Evolutionary conservation across 768 basidiomycete species (phyloP).

Genomic region (Termitomyces sp.): DNA sequence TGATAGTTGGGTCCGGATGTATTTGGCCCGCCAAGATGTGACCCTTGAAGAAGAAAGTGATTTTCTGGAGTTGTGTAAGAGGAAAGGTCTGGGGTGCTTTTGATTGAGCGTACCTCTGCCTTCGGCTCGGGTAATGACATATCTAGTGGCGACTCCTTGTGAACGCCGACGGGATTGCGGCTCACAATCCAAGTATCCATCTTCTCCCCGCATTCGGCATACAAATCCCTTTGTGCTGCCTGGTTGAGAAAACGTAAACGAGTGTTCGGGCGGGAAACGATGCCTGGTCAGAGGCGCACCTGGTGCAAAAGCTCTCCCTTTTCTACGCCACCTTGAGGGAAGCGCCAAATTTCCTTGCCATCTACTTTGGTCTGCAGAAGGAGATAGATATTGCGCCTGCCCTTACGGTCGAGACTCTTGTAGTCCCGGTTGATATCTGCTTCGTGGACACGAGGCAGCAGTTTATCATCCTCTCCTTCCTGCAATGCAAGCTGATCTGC

Average conservation of each 20-base stretch:
- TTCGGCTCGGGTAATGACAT: constrained; percentile 25
- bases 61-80: constrained; percentile 43
- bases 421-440: constrained; percentile 62
- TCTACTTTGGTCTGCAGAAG: constrained; percentile 55
- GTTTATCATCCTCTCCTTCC: constrained; percentile 61
- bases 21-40: constrained; percentile 92
- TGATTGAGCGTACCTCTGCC: constrained; percentile 36
- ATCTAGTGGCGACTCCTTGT: constrained; percentile 45
- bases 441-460: constrained; percentile 59
- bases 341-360: constrained; percentile 68
- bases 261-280: not conserved
- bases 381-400: constrained; percentile 88
- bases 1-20: constrained; percentile 47
- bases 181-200: constrained; percentile 98
- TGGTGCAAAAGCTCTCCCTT: constrained; percentile 76
- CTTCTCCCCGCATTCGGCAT: constrained; percentile 67
- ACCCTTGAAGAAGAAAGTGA: constrained; percentile 90
- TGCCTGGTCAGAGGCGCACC: constrained; percentile 37
- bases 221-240: constrained; percentile 75
- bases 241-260: constrained; percentile 26
- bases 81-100: not conserved
- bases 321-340: constrained; percentile 68
- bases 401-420: constrained; percentile 77
- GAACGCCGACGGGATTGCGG: constrained; percentile 81
- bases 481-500: constrained; percentile 55